Conservation (phyloP, 2,329 filamentous ascomycete genomes). For the Parastagonospora avenae region DNA sequence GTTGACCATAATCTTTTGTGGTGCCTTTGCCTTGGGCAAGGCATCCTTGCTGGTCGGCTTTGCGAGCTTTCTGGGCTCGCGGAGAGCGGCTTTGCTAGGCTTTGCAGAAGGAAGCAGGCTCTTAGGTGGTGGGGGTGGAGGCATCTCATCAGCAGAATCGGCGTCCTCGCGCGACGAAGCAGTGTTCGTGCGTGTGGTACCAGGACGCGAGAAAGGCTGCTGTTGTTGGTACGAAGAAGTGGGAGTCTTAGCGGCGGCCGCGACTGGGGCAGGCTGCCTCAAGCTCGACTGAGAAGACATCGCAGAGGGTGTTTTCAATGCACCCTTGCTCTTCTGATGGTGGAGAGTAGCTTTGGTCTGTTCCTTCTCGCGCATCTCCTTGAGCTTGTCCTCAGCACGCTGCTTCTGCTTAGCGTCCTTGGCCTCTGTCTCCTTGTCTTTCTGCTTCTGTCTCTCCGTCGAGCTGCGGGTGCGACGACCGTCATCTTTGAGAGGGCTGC, state of each 20-base stretch:
- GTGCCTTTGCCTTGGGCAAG: constrained; percentile 65
- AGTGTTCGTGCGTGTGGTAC: constrained; percentile 32
- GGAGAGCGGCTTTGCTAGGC: constrained; percentile 34
- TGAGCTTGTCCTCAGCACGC: constrained; percentile 66
- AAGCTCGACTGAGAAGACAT: constrained; percentile 43
- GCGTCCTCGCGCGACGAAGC: constrained; percentile 41
- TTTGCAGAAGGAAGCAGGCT: constrained; percentile 57
- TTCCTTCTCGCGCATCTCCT: constrained; percentile 72
- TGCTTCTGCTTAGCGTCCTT: constrained; percentile 65
- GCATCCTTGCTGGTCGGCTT: constrained; percentile 66
- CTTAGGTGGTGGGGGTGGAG: constrained; percentile 66
- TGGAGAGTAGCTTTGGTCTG: constrained; percentile 65
- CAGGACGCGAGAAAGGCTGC: constrained; percentile 37
- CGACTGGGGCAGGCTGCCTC: constrained; percentile 21
- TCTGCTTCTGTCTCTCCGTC: constrained; percentile 63
- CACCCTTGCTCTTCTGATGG: constrained; percentile 47
- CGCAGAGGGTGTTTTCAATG: constrained; percentile 57
- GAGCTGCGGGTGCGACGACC: constrained; percentile 62
- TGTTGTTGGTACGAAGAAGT: constrained; percentile 33
- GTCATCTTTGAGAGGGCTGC: constrained; percentile 43
- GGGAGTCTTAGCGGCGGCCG: constrained; percentile 56
- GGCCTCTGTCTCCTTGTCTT: constrained; percentile 62
- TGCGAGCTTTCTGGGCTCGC: constrained; percentile 56
- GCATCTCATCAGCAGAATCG: constrained; percentile 58
- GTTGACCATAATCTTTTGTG: constrained; percentile 67